phyloP scores from a whole-genome alignment of 441 rosid genomes.

The Eugenia klotzschiana region DNA sequence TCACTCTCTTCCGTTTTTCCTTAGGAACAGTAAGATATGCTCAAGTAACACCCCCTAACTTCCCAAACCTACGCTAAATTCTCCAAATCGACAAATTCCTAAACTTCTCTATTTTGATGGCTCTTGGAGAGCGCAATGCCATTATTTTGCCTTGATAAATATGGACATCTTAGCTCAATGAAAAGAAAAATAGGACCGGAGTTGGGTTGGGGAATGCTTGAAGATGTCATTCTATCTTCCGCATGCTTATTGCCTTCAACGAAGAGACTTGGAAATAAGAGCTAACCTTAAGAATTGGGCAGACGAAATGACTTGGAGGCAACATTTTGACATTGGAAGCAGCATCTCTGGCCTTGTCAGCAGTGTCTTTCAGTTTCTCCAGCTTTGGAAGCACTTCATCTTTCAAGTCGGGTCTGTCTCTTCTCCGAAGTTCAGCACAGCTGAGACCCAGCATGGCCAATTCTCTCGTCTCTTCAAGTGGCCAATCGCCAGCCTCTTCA shows the following conservation, averaged over 20 bases:
- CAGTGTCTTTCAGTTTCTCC: conserved; percentile 47
- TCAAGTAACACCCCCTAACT: background rate
- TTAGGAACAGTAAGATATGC: background rate
- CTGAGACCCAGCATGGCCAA: conserved; percentile 57
- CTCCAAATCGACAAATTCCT: background rate
- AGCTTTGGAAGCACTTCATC: conserved; percentile 60
- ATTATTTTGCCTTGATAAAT: background rate
- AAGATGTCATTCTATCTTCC: background rate
- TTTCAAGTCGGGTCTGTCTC: conserved; percentile 71
- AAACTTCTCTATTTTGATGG: background rate
- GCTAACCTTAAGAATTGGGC: conserved; percentile 68
- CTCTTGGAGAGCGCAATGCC: background rate
- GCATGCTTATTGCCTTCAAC: background rate
- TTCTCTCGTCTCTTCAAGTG: conserved; percentile 51
- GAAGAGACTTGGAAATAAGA: background rate
- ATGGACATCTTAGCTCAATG: background rate
- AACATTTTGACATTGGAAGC: conserved; percentile 7
- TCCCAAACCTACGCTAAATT: background rate
- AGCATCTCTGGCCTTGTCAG: conserved; percentile 20
- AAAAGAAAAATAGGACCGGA: background rate
- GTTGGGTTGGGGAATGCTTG: background rate
- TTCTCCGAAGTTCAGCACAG: conserved; percentile 63
- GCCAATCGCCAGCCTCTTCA: conserved; percentile 71
- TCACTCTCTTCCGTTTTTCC: background rate
- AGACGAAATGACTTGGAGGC: conserved; percentile 60